A percentile compares a stretch with the other conserved stretches of the same genome.
phyloP scores from a whole-genome alignment of 2,329 filamentous ascomycete species.

The Aspergillus spinulosporus region DNA sequence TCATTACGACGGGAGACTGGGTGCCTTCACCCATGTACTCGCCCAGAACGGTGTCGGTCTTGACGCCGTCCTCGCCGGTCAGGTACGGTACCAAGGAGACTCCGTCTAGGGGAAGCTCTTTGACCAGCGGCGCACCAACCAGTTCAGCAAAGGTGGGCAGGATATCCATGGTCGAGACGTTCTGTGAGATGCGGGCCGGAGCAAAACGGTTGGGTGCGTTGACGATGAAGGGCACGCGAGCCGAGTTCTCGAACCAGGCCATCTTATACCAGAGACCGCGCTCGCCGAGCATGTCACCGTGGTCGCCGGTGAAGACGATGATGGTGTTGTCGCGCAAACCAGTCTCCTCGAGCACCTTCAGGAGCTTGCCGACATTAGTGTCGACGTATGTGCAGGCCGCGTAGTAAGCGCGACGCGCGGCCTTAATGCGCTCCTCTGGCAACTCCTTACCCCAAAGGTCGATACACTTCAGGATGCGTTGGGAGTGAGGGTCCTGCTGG shows the following conservation, averaged over 20 bases:
- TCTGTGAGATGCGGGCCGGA: constrained; percentile 74
- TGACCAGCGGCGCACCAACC: constrained; percentile 68
- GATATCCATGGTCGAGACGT: constrained; percentile 88
- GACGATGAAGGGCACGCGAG: constrained; percentile 83
- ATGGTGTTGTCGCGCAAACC: constrained; percentile 82
- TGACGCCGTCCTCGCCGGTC: constrained; percentile 53
- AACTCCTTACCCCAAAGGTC: constrained; percentile 84
- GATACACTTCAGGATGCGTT: constrained; percentile 80
- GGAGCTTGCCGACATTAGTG: constrained; percentile 81
- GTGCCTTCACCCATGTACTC: constrained; percentile 96
- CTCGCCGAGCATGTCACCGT: constrained; percentile 95
- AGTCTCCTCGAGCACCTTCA: constrained; percentile 75
- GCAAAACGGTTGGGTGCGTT: constrained; percentile 74
- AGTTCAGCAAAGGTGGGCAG: constrained; percentile 86
- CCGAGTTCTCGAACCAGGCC: constrained; percentile 91
- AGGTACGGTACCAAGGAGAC: constrained; percentile 78
- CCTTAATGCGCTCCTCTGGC: constrained; percentile 80
- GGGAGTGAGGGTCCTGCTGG: constrained; percentile 81
- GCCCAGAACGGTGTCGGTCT: constrained; percentile 82
- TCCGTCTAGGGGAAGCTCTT: constrained; percentile 80
- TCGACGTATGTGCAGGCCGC: constrained; percentile 92
- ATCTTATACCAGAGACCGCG: constrained; percentile 94
- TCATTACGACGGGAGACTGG: constrained; percentile 88
- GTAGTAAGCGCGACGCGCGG: constrained; percentile 85
- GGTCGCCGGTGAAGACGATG: constrained; percentile 88